Conservation (phyloP, 2,329 filamentous ascomycete species). For the Exophiala spinifera region DNA sequence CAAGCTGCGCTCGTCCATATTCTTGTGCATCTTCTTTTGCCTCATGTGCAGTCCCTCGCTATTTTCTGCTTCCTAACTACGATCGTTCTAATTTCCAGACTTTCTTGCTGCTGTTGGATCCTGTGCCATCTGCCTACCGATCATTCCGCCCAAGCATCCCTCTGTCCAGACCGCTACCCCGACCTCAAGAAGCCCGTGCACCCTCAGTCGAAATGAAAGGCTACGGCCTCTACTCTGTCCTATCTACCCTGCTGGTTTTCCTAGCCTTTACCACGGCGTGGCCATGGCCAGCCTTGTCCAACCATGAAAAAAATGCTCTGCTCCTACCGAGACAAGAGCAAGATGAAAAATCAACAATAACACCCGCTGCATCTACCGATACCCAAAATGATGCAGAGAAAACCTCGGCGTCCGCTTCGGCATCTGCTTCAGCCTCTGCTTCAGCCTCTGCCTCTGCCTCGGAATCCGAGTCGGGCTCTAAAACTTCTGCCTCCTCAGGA, state of each 20-base stretch:
- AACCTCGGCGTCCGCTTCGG: conserved; percentile 6
- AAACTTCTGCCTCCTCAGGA: conserved; percentile 14
- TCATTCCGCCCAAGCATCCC: neutral
- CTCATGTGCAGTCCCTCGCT: conserved; percentile 13
- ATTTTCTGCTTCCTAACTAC: neutral
- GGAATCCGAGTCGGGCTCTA: conserved; percentile 3
- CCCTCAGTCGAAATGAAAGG: conserved; percentile 20
- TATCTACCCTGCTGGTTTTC: conserved; percentile 28
- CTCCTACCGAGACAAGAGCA: conserved; percentile 30
- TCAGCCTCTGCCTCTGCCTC: conserved; percentile 11
- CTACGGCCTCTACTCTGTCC: conserved; percentile 22
- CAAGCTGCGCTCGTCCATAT: neutral
- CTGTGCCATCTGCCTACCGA: neutral
- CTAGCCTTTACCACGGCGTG: conserved; percentile 31
- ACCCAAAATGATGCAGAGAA: conserved; percentile 6
- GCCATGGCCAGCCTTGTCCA: conserved; percentile 33
- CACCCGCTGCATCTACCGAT: conserved; percentile 1
- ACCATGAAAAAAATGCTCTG: conserved; percentile 24
- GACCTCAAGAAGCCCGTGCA: neutral
- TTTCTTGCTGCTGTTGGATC: neutral
- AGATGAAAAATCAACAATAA: conserved; percentile 10
- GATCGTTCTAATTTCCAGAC: neutral
- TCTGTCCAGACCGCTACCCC: neutral
- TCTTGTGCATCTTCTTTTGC: conserved; percentile 4
- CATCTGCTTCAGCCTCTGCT: neutral